Evolutionary conservation across 371 early-diverging fungal genomes (phyloP).

Genomic region (Batkoa obscura): DNA sequence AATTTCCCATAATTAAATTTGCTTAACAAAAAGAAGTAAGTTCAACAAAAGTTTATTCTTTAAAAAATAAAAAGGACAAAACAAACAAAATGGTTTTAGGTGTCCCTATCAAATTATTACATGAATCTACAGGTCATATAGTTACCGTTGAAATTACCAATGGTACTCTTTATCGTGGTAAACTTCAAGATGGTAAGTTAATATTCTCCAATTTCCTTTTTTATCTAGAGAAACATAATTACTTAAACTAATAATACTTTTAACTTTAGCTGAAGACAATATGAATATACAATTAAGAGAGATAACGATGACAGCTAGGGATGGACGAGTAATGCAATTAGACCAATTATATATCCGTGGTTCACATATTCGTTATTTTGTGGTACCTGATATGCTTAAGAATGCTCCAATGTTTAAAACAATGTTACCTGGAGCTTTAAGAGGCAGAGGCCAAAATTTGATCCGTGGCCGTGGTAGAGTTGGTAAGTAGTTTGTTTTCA

Average conservation of each 20-base stretch:
- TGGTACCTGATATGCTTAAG: slow-evolving; percentile 95
- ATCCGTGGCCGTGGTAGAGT: slow-evolving; percentile 76
- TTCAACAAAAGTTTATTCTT: too few relatives aligned
- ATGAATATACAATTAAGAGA: slow-evolving; percentile 94
- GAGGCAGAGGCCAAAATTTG: slow-evolving; percentile 67
- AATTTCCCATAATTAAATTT: too few relatives aligned
- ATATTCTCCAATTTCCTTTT: not conserved
- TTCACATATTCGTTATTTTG: slow-evolving; percentile 84
- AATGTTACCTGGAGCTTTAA: slow-evolving; percentile 54
- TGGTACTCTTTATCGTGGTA: slow-evolving; percentile 85
- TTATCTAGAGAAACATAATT: not conserved
- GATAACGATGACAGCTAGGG: slow-evolving; percentile 78
- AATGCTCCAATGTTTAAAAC: slow-evolving; percentile 95
- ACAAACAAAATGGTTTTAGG: slow-evolving; percentile 59
- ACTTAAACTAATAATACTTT: not conserved
- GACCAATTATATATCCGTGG: slow-evolving; percentile 96
- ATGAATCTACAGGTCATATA: slow-evolving; percentile 93
- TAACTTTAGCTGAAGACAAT: slow-evolving; percentile 80
- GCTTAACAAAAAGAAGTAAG: too few relatives aligned
- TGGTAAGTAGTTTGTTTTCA: too few relatives aligned
- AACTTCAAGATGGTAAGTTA: slow-evolving; percentile 61
- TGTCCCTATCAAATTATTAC: slow-evolving; percentile 87
- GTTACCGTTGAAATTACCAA: slow-evolving; percentile 89
- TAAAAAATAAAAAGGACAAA: too few relatives aligned
- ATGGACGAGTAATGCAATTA: slow-evolving; percentile 74